Evolutionary conservation across 306 rosid genomes (phyloP).

Genomic region (Citrullus colocynthis): DNA sequence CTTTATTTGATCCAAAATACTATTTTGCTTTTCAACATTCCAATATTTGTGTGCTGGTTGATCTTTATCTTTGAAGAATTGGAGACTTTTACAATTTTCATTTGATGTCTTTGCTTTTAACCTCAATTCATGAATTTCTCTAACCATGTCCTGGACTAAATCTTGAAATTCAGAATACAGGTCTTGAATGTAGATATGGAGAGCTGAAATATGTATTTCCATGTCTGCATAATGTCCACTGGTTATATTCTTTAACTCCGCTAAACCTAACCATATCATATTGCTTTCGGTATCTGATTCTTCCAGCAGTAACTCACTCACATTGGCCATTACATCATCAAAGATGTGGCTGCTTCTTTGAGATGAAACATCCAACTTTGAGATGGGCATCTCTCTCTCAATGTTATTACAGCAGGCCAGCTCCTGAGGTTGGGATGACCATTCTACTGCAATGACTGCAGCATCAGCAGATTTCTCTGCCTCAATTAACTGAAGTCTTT

Average conservation of each 20-base stretch:
- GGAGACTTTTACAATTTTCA: slow-evolving; percentile 19
- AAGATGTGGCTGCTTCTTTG: slow-evolving; percentile 14
- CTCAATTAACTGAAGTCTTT: slow-evolving; percentile 32
- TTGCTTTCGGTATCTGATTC: slow-evolving; percentile 30
- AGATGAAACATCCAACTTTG: slow-evolving; percentile 19
- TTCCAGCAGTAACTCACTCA: slow-evolving; percentile 22
- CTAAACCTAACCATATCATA: slow-evolving; percentile 24
- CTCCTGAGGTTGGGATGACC: slow-evolving; percentile 39
- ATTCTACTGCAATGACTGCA: slow-evolving; percentile 36
- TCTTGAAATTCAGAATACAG: slow-evolving; percentile 28
- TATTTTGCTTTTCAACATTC: slow-evolving; percentile 21
- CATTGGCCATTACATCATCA: slow-evolving; percentile 19
- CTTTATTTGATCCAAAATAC: slow-evolving; percentile 32
- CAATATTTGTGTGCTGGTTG: slow-evolving; percentile 10
- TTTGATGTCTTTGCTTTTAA: slow-evolving; percentile 26
- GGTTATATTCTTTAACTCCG: slow-evolving; percentile 32
- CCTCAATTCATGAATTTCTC: slow-evolving; percentile 37
- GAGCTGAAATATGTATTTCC: slow-evolving; percentile 23
- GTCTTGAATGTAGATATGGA: slow-evolving; percentile 20
- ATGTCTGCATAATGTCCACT: slow-evolving; percentile 24
- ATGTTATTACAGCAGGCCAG: slow-evolving; percentile 17
- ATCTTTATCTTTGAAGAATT: slow-evolving; percentile 14
- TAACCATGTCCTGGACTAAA: slow-evolving; percentile 28
- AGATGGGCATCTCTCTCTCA: slow-evolving; percentile 16
- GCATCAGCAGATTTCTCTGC: slow-evolving; percentile 40